Percentiles rank a stretch among this genome's conserved stretches.
Evolutionary conservation across 495 filamentous ascomycete species (phyloP).

Genomic region (Xylaria acuta): DNA sequence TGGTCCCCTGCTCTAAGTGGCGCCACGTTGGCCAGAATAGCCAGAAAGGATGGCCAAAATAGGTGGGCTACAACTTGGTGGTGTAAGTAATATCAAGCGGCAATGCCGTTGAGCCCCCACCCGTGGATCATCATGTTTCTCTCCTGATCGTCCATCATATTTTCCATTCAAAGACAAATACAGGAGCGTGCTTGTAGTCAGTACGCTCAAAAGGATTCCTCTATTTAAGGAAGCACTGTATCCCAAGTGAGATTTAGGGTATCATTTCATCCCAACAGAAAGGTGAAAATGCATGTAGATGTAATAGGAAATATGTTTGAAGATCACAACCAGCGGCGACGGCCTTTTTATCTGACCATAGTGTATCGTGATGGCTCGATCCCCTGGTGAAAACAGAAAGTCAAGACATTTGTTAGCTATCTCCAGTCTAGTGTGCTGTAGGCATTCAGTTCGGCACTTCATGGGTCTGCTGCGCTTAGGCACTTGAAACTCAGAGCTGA

Average conservation of each 20-base stretch:
- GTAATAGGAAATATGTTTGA: slow-evolving; percentile 7
- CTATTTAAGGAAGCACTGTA: neutral
- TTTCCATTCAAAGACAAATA: neutral
- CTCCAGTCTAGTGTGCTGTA: neutral
- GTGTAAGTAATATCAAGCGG: slow-evolving; percentile 6
- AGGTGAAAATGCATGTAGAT: neutral
- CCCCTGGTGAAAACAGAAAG: neutral
- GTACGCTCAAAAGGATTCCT: neutral
- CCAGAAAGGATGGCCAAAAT: too few species aligned
- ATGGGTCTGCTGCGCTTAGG: slow-evolving; percentile 6
- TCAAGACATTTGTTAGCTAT: neutral
- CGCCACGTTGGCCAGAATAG: too few species aligned
- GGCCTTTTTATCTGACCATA: neutral
- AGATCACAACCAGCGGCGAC: slow-evolving; percentile 11
- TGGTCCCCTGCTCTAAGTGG: too few species aligned
- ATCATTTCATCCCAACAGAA: neutral
- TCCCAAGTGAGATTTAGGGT: neutral
- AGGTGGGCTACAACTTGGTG: too few species aligned
- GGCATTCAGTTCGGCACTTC: neutral
- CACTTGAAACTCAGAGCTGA: neutral
- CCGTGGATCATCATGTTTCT: slow-evolving; percentile 1
- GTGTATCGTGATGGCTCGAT: neutral
- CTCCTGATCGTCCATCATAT: neutral
- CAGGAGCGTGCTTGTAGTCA: neutral
- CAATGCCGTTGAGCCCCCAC: neutral